phyloP scores from a whole-genome alignment of 208 protist genomes.

The Balamuthia mandrillaris region DNA sequence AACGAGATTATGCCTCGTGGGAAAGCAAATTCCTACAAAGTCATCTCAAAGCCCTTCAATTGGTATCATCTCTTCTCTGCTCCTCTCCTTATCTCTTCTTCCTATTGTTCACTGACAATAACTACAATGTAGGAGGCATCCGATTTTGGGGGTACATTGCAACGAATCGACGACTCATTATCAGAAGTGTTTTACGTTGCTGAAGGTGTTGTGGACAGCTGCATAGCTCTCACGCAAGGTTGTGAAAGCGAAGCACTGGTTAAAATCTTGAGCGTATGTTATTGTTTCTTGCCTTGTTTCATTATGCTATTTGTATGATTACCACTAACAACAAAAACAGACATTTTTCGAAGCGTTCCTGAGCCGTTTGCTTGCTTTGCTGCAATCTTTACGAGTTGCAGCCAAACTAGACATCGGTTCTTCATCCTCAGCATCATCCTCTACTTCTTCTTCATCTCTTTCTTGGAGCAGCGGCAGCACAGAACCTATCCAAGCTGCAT shows the following conservation, averaged over 20 bases:
- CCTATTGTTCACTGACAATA: background rate
- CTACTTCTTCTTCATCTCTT: background rate
- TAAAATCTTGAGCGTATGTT: background rate
- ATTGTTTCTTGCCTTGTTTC: background rate
- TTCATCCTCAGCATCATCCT: background rate
- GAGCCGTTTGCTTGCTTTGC: background rate
- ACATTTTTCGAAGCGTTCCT: background rate
- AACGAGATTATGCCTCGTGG: background rate
- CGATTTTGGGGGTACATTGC: background rate
- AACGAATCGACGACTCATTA: background rate
- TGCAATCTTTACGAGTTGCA: background rate
- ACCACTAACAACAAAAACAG: background rate
- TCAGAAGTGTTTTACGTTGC: background rate
- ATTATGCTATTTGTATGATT: background rate
- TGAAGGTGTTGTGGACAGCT: background rate
- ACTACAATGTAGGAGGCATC: background rate
- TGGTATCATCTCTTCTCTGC: background rate
- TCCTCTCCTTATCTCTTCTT: background rate
- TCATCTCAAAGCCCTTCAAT: background rate
- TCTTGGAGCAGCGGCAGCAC: background rate
- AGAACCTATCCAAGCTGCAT: background rate
- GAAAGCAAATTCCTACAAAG: background rate
- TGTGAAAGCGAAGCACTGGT: background rate
- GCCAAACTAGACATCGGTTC: constrained; percentile 7
- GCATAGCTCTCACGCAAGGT: background rate